These are phyloP conservation scores for Backusella tuberculispora DNA, from an alignment of 192 early-diverging fungal genomes.

Conservation along the genomic window DNA sequence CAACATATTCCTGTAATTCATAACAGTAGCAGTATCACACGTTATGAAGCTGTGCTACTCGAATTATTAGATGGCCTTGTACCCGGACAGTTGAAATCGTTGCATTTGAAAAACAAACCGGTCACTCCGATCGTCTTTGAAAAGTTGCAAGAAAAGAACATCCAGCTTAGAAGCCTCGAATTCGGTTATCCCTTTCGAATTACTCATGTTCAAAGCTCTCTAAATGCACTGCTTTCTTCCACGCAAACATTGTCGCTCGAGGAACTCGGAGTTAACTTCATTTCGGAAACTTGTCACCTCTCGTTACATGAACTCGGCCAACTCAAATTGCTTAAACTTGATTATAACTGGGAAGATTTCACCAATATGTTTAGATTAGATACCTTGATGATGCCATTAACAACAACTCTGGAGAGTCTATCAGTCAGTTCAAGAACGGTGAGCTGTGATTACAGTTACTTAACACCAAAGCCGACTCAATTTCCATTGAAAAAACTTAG, in stretches of 20 bases:
- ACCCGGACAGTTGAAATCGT: not conserved
- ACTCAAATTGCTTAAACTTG: not conserved
- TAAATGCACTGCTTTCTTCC: not conserved
- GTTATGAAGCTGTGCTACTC: not conserved
- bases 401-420: not conserved
- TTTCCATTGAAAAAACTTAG: not conserved
- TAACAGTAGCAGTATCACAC: not conserved
- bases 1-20: not conserved
- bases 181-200: not conserved
- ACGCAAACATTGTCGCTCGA: not conserved
- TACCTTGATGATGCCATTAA: not conserved
- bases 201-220: not conserved
- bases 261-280: not conserved
- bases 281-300: not conserved
- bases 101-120: not conserved
- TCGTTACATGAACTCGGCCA: not conserved
- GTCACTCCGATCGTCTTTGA: not conserved
- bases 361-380: not conserved
- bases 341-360: not conserved
- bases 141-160: constrained; percentile 1
- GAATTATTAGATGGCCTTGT: not conserved
- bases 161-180: not conserved
- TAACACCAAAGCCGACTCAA: not conserved
- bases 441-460: not conserved
- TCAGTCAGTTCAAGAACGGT: not conserved